Evolutionary conservation across 257 asterid species (phyloP), one percentile per base, ranked within the genome.

Genomic region (Parsonsia alboflavescens): DNA sequence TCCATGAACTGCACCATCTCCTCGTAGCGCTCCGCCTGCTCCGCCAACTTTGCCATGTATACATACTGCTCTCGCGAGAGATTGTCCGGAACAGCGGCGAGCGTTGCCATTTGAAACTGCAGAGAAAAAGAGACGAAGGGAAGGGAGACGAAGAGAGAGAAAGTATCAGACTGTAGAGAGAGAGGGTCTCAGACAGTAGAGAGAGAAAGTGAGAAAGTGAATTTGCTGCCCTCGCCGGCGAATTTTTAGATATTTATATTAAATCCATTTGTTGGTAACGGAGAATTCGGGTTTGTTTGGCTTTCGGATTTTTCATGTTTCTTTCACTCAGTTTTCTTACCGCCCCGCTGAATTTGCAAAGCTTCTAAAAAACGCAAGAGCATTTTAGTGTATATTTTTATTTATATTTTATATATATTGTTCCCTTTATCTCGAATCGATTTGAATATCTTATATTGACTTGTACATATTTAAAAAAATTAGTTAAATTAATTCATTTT

Each of bases 1-100:
- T 84, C 84, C 88, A 84, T 84, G 84, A 77, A 84, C 65, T 77
- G 75, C n/a, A 84, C 88, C 88, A 84, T 84, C 75, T 84, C 88
- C 48, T 84, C 88, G 69, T 84, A 84, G 10, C 88, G 82, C 67
- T 84, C 88, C 33, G 88, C 88, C 76, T 84, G 88, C 73, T 84
- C 88, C 24, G 88, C 86, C 8, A 84, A 85, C 75, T 84, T 84
- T 0, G 88, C 86, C 75, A 84, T 45, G 82, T 82, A 84, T 2
- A 84, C 82, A 70, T 77, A 84, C 72, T 82, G 88, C 36, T 84
- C 88, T 9, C 84, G 84, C 21, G 74, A 52, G n/a, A 84, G 81
- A 57, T 79, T 81, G n/a, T 73, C 82, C 10, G 83, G 80, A 44
- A 75, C 70, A 50, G 70, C 78, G 59, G 78, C 70, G 75, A 69